Conservation (phyloP, 78 protist species). For the Dictyostelium brefeldianum region DNA sequence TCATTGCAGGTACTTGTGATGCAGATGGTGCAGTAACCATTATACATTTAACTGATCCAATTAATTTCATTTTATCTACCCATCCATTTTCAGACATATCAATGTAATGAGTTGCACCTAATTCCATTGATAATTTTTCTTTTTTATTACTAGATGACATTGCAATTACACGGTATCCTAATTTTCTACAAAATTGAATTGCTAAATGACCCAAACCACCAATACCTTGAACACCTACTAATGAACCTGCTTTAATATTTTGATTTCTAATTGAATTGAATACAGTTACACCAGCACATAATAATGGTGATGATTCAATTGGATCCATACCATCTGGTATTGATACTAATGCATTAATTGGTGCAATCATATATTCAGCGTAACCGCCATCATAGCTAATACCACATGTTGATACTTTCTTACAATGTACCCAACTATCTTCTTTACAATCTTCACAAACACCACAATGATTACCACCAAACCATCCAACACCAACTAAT, state of each 20-base stretch:
- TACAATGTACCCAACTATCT: conserved; percentile 32
- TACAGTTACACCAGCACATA: conserved; percentile 87
- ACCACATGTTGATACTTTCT: not conserved
- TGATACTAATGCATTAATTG: not conserved
- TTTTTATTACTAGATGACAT: conserved; percentile 6
- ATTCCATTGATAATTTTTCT: conserved; percentile 6
- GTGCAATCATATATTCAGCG: conserved; percentile 49
- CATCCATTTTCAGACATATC: not conserved
- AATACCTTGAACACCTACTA: conserved; percentile 70
- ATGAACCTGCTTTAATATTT: conserved; percentile 41
- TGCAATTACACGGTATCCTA: conserved; percentile 77
- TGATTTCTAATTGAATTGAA: conserved; percentile 45
- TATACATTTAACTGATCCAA: conserved; percentile 17
- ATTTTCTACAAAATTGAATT: conserved; percentile 67
- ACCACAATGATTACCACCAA: not conserved
- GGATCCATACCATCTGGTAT: conserved; percentile 56
- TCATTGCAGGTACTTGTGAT: not conserved
- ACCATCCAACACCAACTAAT: conserved; percentile 77
- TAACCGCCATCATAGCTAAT: conserved; percentile 55
- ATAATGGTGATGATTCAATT: conserved; percentile 54
- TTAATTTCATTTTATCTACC: not conserved
- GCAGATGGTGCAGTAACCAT: conserved; percentile 6
- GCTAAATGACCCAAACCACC: conserved; percentile 90
- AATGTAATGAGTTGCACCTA: conserved; percentile 62
- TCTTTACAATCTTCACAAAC: conserved; percentile 55